A percentile compares a stretch with the other conserved stretches of the same genome.
Conservation (phyloP, 148 eudicot species). For the Persicaria maculosa region DNA sequence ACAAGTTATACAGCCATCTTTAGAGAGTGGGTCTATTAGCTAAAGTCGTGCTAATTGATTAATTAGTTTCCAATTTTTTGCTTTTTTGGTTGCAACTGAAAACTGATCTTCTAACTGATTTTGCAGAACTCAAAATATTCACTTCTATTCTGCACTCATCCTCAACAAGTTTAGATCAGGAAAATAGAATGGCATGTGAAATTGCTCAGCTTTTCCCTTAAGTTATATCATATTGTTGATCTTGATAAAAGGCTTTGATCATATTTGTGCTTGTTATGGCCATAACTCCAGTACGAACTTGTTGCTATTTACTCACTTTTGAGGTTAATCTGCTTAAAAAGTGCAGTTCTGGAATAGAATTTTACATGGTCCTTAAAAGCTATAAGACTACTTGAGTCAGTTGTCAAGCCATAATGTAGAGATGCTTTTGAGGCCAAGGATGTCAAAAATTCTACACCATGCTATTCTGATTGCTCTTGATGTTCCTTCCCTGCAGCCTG, state of each 20-base stretch:
- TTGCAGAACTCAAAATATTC: neutral
- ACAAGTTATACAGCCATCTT: neutral
- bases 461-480: constrained; percentile 12
- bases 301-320: neutral
- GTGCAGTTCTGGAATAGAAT: neutral
- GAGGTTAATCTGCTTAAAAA: neutral
- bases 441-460: neutral
- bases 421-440: neutral
- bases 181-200: neutral
- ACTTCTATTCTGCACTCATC: neutral
- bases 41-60: no score
- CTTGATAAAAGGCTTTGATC: neutral
- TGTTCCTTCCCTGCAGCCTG: constrained; percentile 35
- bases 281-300: neutral
- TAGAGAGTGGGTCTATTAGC: neutral
- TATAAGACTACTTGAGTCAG: neutral
- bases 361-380: neutral
- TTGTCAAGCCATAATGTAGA: neutral
- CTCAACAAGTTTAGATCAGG: neutral
- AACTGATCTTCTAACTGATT: neutral
- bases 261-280: neutral
- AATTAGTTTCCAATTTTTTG: no score
- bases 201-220: neutral
- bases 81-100: neutral
- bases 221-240: neutral